These are phyloP conservation scores for Solanum aculeatissimum DNA, from an alignment of 305 asterid species.

Conservation along the genomic window DNA sequence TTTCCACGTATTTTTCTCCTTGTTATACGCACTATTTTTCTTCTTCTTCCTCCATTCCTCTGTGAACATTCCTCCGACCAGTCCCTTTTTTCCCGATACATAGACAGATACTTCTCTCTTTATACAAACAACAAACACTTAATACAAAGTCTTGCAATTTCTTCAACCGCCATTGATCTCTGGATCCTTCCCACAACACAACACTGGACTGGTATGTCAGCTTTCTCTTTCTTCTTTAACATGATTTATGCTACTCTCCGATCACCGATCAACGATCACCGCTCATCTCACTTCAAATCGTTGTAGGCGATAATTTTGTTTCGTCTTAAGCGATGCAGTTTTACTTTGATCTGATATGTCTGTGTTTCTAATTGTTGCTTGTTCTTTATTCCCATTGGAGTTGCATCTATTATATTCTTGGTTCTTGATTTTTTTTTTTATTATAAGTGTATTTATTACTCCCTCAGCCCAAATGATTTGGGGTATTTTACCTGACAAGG, in stretches of 20 bases:
- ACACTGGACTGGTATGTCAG: neutral
- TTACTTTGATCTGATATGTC: neutral
- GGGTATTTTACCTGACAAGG: neutral
- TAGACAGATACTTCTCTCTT: neutral
- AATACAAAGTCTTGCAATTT: neutral
- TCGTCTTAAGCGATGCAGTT: neutral
- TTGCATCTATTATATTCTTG: neutral
- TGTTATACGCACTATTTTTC: neutral
- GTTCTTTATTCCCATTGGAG: neutral
- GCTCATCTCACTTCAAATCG: neutral
- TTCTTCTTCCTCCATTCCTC: neutral
- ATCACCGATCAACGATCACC: neutral
- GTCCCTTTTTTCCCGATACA: neutral
- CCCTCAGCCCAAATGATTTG: neutral
- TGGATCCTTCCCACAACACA: neutral
- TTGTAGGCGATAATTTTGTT: neutral
- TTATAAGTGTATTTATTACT: neutral
- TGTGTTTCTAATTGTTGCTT: neutral
- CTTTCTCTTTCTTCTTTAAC: neutral
- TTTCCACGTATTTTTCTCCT: neutral
- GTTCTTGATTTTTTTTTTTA: neutral
- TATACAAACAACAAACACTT: neutral
- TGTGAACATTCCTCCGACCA: neutral
- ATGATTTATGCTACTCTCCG: neutral
- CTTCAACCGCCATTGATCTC: neutral